Base-by-base conservation (phyloP, 768 basidiomycete species). In the Steccherinum ochraceum region DNA sequence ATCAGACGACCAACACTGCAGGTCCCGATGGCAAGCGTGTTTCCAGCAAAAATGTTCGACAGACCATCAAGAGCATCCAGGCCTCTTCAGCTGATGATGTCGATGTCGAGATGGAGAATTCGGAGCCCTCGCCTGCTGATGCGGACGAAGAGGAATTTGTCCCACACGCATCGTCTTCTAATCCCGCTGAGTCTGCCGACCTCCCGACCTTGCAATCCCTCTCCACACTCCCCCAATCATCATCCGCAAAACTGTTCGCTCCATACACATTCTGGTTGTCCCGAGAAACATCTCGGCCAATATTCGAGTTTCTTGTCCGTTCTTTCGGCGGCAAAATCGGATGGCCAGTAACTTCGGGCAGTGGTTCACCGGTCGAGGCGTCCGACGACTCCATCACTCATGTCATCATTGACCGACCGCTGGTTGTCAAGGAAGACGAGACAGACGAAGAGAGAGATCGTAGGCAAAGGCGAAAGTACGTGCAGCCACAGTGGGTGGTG, bases 401-500 rank as follows among this genome's bases (percentile, higher is more conserved):
- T 69, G 84, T 98, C 55, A 83, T 99, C 59, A 86, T 96, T 59
- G 96, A 99, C 65, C 79, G 96, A 41, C 95, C 96, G 1, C 55
- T 80, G 26, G 68, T 76, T 11, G 72, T 72, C 54, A 71, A 67
- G 55, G 46, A 61, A 21, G 67, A 75, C 48, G 84, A 81, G 61
- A 75, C 77, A 0, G 56, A 72, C 13, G 80, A 79, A 48, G 80
- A 86, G 56, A 76, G 78, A 58, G 80, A 84, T 58, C 73, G 77
- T 40, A 75, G 82, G 30, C 69, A 75, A 41, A 80, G 80, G 64
- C 78, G 93, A 61, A 92, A 89, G 63, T 91, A 88, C 66, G 78
- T 98, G 16, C 96, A 98, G 67, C 96, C 96, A 11, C 95, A 98
- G 67, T 98, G 96, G 96, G 79, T 96, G 25, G 90, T 92, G 27